A percentile compares a stretch with the other conserved stretches of the same genome.
phyloP scores from a whole-genome alignment of 805 yeast species.

The Candida incommunis region DNA sequence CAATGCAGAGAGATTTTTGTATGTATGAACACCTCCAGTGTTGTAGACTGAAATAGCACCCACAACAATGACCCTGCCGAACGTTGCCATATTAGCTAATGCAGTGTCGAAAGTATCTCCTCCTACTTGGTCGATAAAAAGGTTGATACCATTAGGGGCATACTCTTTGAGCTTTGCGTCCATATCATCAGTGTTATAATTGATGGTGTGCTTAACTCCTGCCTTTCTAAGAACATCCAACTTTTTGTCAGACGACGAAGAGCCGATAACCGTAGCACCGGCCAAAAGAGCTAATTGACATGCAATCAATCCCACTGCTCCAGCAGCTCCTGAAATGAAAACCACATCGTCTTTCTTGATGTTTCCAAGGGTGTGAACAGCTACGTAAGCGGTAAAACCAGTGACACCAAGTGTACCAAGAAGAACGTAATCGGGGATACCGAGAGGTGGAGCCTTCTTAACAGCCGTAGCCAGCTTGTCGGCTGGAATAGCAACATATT shows the following conservation, averaged over 20 bases:
- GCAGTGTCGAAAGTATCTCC: slow-evolving; percentile 40
- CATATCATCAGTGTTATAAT: slow-evolving; percentile 34
- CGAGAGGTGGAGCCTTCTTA: slow-evolving; percentile 5
- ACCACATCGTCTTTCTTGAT: slow-evolving; percentile 32
- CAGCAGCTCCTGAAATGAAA: slow-evolving; percentile 52
- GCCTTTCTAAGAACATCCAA: slow-evolving; percentile 37
- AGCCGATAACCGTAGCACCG: slow-evolving; percentile 43
- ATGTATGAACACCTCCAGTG: slow-evolving; percentile 20
- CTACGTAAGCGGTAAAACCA: slow-evolving; percentile 47
- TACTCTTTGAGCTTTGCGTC: slow-evolving; percentile 21
- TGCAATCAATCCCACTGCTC: slow-evolving; percentile 54
- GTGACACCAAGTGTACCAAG: slow-evolving; percentile 41
- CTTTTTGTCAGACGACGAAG: slow-evolving; percentile 47
- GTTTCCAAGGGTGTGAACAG: slow-evolving; percentile 34
- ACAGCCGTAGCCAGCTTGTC: not conserved
- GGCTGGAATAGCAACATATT: slow-evolving; percentile 25
- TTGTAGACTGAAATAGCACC: slow-evolving; percentile 52
- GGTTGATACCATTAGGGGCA: slow-evolving; percentile 36
- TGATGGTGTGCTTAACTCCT: slow-evolving; percentile 39
- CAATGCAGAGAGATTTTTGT: slow-evolving; percentile 30
- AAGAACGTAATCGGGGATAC: slow-evolving; percentile 17
- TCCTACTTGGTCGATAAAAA: slow-evolving; percentile 51
- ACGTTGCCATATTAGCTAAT: slow-evolving; percentile 19
- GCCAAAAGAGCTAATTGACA: slow-evolving; percentile 44
- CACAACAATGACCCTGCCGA: slow-evolving; percentile 37